Conservation (phyloP, 768 basidiomycete genomes). For the Russula ochroleuca region DNA sequence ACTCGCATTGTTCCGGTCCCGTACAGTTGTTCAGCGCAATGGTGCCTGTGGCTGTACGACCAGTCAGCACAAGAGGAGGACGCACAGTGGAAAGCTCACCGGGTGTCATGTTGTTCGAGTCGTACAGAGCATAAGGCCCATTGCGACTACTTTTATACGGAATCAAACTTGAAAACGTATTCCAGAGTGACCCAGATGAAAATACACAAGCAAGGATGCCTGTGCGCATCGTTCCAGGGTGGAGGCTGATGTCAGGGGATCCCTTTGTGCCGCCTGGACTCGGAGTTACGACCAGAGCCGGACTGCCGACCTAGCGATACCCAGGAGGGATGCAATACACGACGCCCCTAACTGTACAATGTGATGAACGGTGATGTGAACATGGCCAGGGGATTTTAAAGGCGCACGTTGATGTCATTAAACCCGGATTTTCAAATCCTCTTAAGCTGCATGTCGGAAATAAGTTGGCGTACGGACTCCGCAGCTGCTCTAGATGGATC, state of each 20-base stretch:
- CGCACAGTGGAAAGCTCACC: slow-evolving; percentile 7
- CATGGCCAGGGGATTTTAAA: not conserved
- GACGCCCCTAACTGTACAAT: slow-evolving; percentile 22
- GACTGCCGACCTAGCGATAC: slow-evolving; percentile 11
- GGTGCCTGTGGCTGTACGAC: slow-evolving; percentile 20
- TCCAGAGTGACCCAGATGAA: not conserved
- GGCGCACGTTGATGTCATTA: slow-evolving; percentile 14
- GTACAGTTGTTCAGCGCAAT: slow-evolving; percentile 29
- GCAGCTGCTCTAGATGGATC: slow-evolving; percentile 14
- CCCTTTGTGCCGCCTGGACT: slow-evolving; percentile 6
- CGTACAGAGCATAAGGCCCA: slow-evolving; percentile 1
- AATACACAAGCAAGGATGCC: slow-evolving; percentile 11
- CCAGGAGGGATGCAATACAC: slow-evolving; percentile 8
- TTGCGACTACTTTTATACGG: slow-evolving; percentile 18
- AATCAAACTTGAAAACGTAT: not conserved
- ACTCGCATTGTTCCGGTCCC: not conserved
- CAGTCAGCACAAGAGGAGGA: slow-evolving; percentile 9
- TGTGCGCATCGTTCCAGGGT: slow-evolving; percentile 14
- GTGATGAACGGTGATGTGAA: slow-evolving; percentile 19
- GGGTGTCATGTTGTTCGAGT: slow-evolving; percentile 15
- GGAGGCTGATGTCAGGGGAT: slow-evolving; percentile 12
- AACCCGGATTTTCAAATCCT: not conserved
- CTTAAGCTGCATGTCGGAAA: slow-evolving; percentile 11
- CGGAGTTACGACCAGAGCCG: slow-evolving; percentile 9
- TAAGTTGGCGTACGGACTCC: slow-evolving; percentile 13